A percentile compares a stretch with the other conserved stretches of the same genome.
phyloP scores from a whole-genome alignment of 768 basidiomycete species.

The Panellus pusillus region DNA sequence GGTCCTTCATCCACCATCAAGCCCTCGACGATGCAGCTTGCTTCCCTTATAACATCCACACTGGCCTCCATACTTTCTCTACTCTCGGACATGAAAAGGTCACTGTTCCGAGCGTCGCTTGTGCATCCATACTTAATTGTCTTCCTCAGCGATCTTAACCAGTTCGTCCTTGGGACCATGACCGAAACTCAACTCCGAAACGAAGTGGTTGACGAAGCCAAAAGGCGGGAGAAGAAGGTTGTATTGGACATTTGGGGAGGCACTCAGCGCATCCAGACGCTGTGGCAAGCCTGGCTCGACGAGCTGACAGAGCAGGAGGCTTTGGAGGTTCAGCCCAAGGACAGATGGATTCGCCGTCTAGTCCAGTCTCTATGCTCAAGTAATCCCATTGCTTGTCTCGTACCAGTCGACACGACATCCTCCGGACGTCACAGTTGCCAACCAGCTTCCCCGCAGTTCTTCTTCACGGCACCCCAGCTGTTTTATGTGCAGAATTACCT shows the following conservation, averaged over 20 bases:
- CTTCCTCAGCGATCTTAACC: conserved; percentile 49
- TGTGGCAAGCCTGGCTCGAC: conserved; percentile 36
- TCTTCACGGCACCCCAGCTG: conserved; percentile 56
- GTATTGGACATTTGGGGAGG: conserved; percentile 52
- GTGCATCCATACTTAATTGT: too few relatives aligned
- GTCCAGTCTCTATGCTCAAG: conserved; percentile 43
- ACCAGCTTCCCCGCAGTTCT: conserved; percentile 66
- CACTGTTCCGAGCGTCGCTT: conserved; percentile 7
- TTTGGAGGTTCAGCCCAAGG: conserved; percentile 14
- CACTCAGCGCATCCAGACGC: conserved; percentile 30
- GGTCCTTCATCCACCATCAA: conserved; percentile 24
- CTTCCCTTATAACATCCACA: conserved; percentile 48
- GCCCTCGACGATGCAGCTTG: conserved; percentile 33
- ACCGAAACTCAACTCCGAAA: conserved; percentile 57
- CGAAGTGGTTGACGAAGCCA: conserved; percentile 54
- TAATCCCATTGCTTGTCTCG: conserved; percentile 40
- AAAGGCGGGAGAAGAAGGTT: conserved; percentile 51
- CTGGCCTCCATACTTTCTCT: conserved; percentile 45
- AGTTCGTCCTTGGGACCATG: conserved; percentile 66
- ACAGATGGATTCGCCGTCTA: conserved; percentile 49
- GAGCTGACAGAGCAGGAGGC: conserved; percentile 11
- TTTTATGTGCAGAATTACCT: conserved; percentile 66
- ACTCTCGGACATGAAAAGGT: conserved; percentile 63
- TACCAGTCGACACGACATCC: conserved; percentile 15
- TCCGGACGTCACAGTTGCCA: conserved; percentile 23